Evolutionary conservation across 2,329 filamentous ascomycete genomes (phyloP).

Genomic region (Boeremia lycopersici): DNA sequence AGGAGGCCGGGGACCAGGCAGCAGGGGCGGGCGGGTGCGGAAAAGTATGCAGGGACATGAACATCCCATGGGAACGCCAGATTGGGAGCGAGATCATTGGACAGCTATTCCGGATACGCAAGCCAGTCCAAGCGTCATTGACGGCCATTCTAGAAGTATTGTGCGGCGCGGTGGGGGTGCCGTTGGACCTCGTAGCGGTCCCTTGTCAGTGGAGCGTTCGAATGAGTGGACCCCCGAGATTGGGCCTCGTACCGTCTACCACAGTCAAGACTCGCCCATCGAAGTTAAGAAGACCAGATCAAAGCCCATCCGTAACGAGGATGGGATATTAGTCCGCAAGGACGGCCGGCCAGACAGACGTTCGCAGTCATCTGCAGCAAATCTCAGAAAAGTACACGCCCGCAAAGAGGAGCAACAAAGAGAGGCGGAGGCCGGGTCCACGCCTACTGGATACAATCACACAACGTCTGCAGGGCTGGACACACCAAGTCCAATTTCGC

Average conservation of each 20-base stretch:
- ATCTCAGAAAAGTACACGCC: slow-evolving; percentile 58
- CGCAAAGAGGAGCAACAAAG: slow-evolving; percentile 51
- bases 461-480: slow-evolving; percentile 22
- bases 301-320: slow-evolving; percentile 57
- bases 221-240: slow-evolving; percentile 29
- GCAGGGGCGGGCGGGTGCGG: slow-evolving; percentile 46
- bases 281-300: slow-evolving; percentile 56
- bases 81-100: slow-evolving; percentile 51
- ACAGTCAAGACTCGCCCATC: slow-evolving; percentile 3
- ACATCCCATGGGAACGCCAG: slow-evolving; percentile 43
- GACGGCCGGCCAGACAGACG: slow-evolving; percentile 59
- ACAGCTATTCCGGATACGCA: slow-evolving; percentile 43
- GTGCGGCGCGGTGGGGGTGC: slow-evolving; percentile 46
- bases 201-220: slow-evolving; percentile 31
- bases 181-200: slow-evolving; percentile 30
- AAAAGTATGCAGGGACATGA: slow-evolving; percentile 44
- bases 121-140: slow-evolving; percentile 45
- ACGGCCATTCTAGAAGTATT: slow-evolving; percentile 37
- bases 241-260: slow-evolving; percentile 4
- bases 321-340: slow-evolving; percentile 58
- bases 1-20: slow-evolving; percentile 46
- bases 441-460: slow-evolving; percentile 31
- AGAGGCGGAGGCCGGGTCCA: slow-evolving; percentile 29
- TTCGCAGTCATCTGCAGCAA: slow-evolving; percentile 58
- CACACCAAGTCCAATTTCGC: slow-evolving; percentile 39